Evolutionary conservation across 1,284 basidiomycete species (phyloP), one percentile per base, ranked within the genome.

Genomic region (Afroboletus lepidellus): DNA sequence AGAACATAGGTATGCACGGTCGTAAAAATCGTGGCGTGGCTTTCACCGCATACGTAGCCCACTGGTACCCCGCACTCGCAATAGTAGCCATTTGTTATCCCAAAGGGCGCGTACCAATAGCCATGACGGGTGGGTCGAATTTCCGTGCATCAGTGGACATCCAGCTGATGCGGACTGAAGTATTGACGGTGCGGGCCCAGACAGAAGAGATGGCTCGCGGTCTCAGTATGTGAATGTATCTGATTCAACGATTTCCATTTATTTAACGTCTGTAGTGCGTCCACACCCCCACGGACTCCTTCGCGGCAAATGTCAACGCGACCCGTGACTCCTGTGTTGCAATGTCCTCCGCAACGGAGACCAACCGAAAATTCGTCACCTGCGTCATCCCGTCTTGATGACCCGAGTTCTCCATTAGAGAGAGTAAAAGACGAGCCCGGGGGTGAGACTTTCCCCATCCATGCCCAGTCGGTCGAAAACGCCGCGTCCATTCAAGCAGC

Each of bases 401-500:
- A 55, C 56, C 58, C 23, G 41, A 34, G 30, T 21, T 8, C 34
- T n/a, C 21, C 23, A 15, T 46, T 68, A 7, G 47, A 43, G n/a
- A 54, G 33, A 37, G 29, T 54, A 33, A 57, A 51, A 21, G 54
- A 55, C 7, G 68, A 68, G 29, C 43, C 41, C 3, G 81, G 80
- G 29, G 79, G 78, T 33, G 85, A 87, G 61, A 74, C 85, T 58
- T 76, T 79, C 36, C 78, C 80, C 29, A 81, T 87, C 41, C 77
- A 79, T 23, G 74, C 77, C 39, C 76, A 77, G 21, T 71, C 77
- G 55, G 67, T 76, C 13, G 75, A 79, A 55, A 77, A 79, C 34
- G 75, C 78, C 9, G 70, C 74, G 1, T 75, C 75, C 23, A 58
- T 74, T 16, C 74, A 73, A 49, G 81, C 84, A 59, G 71, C 76